These are phyloP conservation scores for Wickerhamomyces ciferrii DNA, from an alignment of 805 yeast genomes.

Conservation along the genomic window DNA sequence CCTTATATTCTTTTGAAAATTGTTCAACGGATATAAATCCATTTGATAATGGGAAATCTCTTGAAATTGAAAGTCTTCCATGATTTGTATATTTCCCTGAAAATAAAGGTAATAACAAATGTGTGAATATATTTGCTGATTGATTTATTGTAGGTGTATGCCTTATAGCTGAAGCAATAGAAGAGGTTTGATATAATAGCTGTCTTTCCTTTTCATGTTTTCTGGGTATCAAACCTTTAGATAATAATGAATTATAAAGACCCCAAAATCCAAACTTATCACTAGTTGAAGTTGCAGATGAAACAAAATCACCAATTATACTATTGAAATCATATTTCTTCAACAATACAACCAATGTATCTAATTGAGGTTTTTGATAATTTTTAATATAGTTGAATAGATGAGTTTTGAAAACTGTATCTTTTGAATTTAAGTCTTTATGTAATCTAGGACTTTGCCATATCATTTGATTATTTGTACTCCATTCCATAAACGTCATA, in stretches of 20 bases:
- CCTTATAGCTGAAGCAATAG: slow-evolving; percentile 14
- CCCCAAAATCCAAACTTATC: slow-evolving; percentile 22
- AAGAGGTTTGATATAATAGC: slow-evolving; percentile 29
- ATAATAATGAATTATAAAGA: slow-evolving; percentile 16
- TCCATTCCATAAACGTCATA: slow-evolving; percentile 47
- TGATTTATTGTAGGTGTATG: not conserved
- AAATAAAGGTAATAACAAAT: slow-evolving; percentile 16
- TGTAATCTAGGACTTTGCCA: slow-evolving; percentile 52
- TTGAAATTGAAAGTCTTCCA: not conserved
- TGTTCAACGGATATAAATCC: slow-evolving; percentile 9
- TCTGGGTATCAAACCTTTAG: slow-evolving; percentile 6
- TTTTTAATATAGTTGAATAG: slow-evolving; percentile 37
- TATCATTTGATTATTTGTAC: slow-evolving; percentile 56
- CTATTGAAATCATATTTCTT: slow-evolving; percentile 36
- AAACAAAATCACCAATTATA: slow-evolving; percentile 47
- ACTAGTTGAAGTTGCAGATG: slow-evolving; percentile 44
- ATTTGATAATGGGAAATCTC: slow-evolving; percentile 4
- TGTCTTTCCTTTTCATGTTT: slow-evolving; percentile 10
- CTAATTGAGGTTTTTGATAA: slow-evolving; percentile 30
- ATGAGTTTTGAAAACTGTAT: slow-evolving; percentile 37
- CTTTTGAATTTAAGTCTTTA: not conserved
- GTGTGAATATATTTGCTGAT: slow-evolving; percentile 18
- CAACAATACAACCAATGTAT: slow-evolving; percentile 25
- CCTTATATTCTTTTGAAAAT: slow-evolving; percentile 24
- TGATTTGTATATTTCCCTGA: slow-evolving; percentile 3